phyloP scores from a whole-genome alignment of 2,329 filamentous ascomycete species.

The Xylariales sp. region DNA sequence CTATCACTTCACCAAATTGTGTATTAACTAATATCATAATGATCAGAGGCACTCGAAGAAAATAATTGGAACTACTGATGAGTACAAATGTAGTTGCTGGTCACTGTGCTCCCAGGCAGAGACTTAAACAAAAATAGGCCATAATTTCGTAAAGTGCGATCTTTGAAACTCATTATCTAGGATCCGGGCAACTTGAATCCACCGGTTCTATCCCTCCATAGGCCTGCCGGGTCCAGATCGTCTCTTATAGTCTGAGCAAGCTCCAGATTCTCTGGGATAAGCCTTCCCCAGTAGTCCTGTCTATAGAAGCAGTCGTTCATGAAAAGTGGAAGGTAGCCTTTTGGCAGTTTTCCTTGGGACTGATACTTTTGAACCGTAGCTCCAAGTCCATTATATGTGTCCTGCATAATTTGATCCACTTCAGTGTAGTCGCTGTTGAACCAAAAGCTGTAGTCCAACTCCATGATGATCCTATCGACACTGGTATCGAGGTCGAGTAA shows the following conservation, averaged over 20 bases:
- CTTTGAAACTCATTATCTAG: too few species aligned
- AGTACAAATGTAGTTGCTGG: too few species aligned
- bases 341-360: slow-evolving; percentile 25
- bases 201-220: slow-evolving; percentile 33
- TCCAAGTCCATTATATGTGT: slow-evolving; percentile 28
- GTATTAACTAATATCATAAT: too few species aligned
- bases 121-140: too few species aligned
- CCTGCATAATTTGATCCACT: slow-evolving; percentile 30
- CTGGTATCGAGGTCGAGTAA: slow-evolving; percentile 33
- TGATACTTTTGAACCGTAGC: slow-evolving; percentile 24
- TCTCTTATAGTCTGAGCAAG: slow-evolving; percentile 28
- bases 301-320: slow-evolving; percentile 37
- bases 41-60: too few species aligned
- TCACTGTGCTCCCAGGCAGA: too few species aligned
- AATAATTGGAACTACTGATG: too few species aligned
- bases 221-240: slow-evolving; percentile 30
- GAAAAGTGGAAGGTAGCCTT: slow-evolving; percentile 34
- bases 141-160: too few species aligned
- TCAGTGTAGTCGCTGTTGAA: slow-evolving; percentile 19
- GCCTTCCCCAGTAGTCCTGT: slow-evolving; percentile 36
- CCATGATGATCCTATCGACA: slow-evolving; percentile 35
- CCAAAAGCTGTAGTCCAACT: slow-evolving; percentile 37
- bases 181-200: slow-evolving; percentile 37
- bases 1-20: too few species aligned
- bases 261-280: slow-evolving; percentile 28